Percentiles rank a stretch among this genome's conserved stretches.
These are phyloP conservation scores for Paramyrothecium sp. DNA, from an alignment of 2,329 filamentous ascomycete genomes.

Conservation along the genomic window DNA sequence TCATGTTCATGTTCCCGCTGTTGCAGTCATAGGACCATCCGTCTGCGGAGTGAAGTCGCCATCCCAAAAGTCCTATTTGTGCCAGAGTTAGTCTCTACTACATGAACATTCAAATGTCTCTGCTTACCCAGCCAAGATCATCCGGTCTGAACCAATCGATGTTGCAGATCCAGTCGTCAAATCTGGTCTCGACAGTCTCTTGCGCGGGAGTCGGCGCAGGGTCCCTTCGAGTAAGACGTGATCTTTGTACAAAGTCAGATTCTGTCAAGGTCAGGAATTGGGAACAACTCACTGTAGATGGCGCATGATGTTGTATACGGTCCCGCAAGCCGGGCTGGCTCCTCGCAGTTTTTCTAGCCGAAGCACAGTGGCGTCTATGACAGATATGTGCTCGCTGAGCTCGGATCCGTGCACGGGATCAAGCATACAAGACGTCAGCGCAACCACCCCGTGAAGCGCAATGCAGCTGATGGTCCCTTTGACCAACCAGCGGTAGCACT, in stretches of 20 bases:
- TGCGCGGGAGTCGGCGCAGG: not conserved
- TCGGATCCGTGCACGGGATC: conserved; percentile 7
- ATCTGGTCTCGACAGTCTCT: conserved; percentile 6
- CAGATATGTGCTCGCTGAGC: not conserved
- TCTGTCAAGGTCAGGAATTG: not conserved
- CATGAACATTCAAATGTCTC: not conserved
- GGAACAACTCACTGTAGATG: conserved; percentile 10
- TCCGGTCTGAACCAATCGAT: conserved; percentile 14
- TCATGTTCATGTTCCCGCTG: not conserved
- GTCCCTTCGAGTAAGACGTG: conserved; percentile 2
- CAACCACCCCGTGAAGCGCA: conserved; percentile 12
- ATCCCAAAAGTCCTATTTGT: conserved; percentile 9
- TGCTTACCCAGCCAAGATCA: conserved; percentile 11
- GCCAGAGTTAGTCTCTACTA: not conserved
- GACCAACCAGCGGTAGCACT: conserved; percentile 12
- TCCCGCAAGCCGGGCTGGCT: conserved; percentile 8
- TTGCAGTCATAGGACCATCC: not conserved
- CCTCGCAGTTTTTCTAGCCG: conserved; percentile 8
- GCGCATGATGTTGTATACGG: conserved; percentile 9
- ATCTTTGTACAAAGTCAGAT: not conserved
- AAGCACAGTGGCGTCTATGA: conserved; percentile 4
- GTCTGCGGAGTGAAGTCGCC: conserved; percentile 5
- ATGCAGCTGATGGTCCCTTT: conserved; percentile 10
- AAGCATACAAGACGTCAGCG: conserved; percentile 11
- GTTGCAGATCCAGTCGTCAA: conserved; percentile 12